Conservation (phyloP, 2,329 filamentous ascomycete species). For the Aureobasidium sp. region DNA sequence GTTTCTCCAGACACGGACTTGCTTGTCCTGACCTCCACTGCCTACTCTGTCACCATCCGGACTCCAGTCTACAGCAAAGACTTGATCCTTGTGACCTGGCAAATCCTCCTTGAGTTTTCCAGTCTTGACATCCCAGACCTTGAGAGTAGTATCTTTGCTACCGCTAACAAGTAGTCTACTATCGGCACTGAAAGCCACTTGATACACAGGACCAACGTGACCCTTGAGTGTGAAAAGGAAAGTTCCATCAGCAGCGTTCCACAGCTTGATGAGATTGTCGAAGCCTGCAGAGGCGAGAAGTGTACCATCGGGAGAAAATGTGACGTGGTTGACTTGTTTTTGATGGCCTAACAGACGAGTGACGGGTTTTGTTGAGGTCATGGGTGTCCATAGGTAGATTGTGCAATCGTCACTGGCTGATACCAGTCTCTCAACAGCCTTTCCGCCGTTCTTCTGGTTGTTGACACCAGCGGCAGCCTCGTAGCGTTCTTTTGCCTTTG, state of each 20-base stretch:
- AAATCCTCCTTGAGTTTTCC: constrained; percentile 76
- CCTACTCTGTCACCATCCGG: constrained; percentile 81
- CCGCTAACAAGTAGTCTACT: constrained; percentile 79
- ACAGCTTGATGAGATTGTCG: constrained; percentile 92
- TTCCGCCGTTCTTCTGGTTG: constrained; percentile 43
- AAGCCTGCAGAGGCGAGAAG: constrained; percentile 84
- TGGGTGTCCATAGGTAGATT: constrained; percentile 90
- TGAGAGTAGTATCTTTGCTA: constrained; percentile 87
- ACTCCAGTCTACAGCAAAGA: constrained; percentile 93
- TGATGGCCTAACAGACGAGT: constrained; percentile 89
- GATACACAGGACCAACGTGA: constrained; percentile 86
- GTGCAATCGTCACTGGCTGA: constrained; percentile 94
- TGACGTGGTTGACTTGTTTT: constrained; percentile 93
- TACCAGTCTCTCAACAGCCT: constrained; percentile 73
- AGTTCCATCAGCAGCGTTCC: constrained; percentile 66
- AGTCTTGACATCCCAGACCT: constrained; percentile 85
- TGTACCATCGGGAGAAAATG: constrained; percentile 82
- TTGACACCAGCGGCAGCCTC: constrained; percentile 68
- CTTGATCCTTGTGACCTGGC: constrained; percentile 84
- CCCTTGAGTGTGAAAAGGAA: constrained; percentile 84
- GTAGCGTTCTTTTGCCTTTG: constrained; percentile 73
- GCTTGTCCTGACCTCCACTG: constrained; percentile 88
- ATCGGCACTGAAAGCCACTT: constrained; percentile 87
- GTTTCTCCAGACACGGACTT: constrained; percentile 57
- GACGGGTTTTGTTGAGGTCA: constrained; percentile 69